Percentiles rank a stretch among this genome's conserved stretches.
phyloP scores from a whole-genome alignment of 371 early-diverging fungal species.

The Choanephora cucurbitarum region DNA sequence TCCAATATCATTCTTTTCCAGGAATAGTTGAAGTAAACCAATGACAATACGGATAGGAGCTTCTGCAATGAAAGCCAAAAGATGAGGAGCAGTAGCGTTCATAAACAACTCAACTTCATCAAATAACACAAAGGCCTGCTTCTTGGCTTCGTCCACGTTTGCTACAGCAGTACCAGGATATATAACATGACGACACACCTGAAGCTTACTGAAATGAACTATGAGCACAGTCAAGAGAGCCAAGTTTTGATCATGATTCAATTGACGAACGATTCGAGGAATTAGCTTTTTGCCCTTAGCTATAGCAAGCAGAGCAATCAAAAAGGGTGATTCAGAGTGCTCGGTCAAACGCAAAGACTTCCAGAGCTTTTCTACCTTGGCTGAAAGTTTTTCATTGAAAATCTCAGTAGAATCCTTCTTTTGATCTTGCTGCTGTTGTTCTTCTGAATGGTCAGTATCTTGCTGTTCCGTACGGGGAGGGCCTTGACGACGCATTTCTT shows the following conservation, averaged over 20 bases:
- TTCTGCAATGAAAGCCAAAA: conserved; percentile 80
- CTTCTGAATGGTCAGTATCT: background rate
- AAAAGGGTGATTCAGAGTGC: conserved; percentile 14
- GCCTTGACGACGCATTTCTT: conserved; percentile 77
- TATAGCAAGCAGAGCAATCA: conserved; percentile 70
- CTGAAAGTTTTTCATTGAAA: conserved; percentile 53
- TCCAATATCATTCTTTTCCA: conserved; percentile 86
- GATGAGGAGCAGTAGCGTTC: conserved; percentile 79
- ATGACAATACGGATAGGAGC: conserved; percentile 80
- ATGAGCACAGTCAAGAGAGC: conserved; percentile 76
- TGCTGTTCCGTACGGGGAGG: conserved; percentile 34
- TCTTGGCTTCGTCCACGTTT: conserved; percentile 51
- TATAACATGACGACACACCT: conserved; percentile 76
- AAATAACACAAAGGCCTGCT: conserved; percentile 40
- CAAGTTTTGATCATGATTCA: conserved; percentile 77
- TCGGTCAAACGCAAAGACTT: conserved; percentile 45
- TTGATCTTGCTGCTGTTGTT: conserved; percentile 41
- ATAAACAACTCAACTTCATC: conserved; percentile 83
- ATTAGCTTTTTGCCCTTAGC: conserved; percentile 87
- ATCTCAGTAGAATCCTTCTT: conserved; percentile 37
- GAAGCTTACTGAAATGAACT: conserved; percentile 80
- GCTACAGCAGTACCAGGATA: conserved; percentile 53
- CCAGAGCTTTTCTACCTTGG: conserved; percentile 64
- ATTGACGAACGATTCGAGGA: conserved; percentile 80
- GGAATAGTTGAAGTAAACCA: conserved; percentile 73